Evolutionary conservation across 495 filamentous ascomycete genomes (phyloP).

Genomic region (Neurospora intermedia): DNA sequence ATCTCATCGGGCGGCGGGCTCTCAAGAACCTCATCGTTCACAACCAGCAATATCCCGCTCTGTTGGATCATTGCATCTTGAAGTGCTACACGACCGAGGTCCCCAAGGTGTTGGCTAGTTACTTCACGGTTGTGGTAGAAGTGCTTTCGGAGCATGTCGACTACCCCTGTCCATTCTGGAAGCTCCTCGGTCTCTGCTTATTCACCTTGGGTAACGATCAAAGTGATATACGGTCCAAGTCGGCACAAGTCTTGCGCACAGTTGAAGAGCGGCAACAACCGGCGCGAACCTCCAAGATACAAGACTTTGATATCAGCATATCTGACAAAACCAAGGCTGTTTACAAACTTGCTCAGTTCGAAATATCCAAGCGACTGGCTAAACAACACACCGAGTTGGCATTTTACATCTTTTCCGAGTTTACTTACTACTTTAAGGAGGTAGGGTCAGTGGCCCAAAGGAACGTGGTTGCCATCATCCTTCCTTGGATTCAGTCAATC

Average conservation of each 20-base stretch:
- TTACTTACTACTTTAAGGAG: conserved; percentile 80
- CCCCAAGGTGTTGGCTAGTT: conserved; percentile 82
- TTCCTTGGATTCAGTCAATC: conserved; percentile 93
- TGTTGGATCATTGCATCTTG: conserved; percentile 78
- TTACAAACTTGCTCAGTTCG: conserved; percentile 94
- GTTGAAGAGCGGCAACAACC: conserved; percentile 72
- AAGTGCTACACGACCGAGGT: conserved; percentile 73
- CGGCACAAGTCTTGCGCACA: conserved; percentile 69
- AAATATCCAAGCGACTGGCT: conserved; percentile 83
- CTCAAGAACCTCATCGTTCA: conserved; percentile 84
- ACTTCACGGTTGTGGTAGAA: conserved; percentile 84
- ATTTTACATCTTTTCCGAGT: conserved; percentile 90
- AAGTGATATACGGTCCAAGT: conserved; percentile 77
- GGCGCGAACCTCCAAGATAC: conserved; percentile 69
- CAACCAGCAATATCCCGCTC: conserved; percentile 72
- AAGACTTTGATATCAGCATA: conserved; percentile 96
- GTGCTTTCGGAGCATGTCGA: conserved; percentile 71
- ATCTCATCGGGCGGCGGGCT: conserved; percentile 82
- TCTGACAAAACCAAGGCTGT: conserved; percentile 97
- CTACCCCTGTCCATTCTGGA: conserved; percentile 81
- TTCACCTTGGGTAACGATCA: conserved; percentile 88
- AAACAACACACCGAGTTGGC: conserved; percentile 80
- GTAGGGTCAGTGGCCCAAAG: conserved; percentile 70
- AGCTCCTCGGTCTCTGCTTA: conserved; percentile 72
- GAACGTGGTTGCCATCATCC: conserved; percentile 86